Percentiles rank a stretch among this genome's conserved stretches.
Conservation (phyloP, 2,329 filamentous ascomycete genomes). For the Ceratocystis lukuohia region DNA sequence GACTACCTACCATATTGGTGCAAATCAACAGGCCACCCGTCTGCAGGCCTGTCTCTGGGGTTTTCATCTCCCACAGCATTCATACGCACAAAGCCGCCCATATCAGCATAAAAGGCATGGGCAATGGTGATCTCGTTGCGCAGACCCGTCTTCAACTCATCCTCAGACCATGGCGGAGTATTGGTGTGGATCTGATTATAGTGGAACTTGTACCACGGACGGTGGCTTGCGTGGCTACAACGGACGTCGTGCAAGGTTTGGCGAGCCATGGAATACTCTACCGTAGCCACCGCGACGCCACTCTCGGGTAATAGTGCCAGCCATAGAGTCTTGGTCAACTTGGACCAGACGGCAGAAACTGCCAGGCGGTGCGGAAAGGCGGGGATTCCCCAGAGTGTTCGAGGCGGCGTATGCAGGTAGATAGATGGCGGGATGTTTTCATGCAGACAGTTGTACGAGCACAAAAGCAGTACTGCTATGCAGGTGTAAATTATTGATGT, state of each 20-base stretch:
- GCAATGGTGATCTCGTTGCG: conserved; percentile 23
- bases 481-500: conserved; percentile 10
- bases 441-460: conserved; percentile 14
- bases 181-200: not conserved
- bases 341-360: not conserved
- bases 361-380: conserved; percentile 4
- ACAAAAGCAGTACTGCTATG: conserved; percentile 11
- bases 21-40: not conserved
- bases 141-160: not conserved
- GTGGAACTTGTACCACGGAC: conserved; percentile 6
- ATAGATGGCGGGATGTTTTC: not conserved
- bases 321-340: not conserved
- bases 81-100: conserved; percentile 24
- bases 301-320: conserved; percentile 3
- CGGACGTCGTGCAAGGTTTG: not conserved
- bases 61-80: not conserved
- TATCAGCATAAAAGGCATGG: conserved; percentile 25
- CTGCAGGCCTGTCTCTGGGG: not conserved
- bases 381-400: not conserved
- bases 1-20: conserved; percentile 10
- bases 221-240: not conserved
- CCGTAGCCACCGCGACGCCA: not conserved
- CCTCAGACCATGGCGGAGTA: conserved; percentile 2
- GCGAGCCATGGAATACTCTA: conserved; percentile 5
- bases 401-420: not conserved